Conservation (phyloP, 2,329 filamentous ascomycete species). For the Exophiala sp. region DNA sequence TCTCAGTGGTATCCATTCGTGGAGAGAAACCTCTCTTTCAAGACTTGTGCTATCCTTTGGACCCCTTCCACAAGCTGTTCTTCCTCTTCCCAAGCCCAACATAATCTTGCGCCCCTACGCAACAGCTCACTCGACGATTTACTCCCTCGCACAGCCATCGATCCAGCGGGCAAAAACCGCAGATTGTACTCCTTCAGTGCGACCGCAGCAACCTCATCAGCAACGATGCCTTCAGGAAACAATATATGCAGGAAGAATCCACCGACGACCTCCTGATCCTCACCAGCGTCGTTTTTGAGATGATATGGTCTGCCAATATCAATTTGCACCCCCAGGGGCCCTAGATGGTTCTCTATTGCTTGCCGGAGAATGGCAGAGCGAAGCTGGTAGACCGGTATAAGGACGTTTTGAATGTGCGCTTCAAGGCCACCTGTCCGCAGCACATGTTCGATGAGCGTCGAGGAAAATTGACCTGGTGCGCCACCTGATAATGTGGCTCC, state of each 20-base stretch:
- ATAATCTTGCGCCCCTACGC: constrained; percentile 56
- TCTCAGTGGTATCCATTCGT: constrained; percentile 28
- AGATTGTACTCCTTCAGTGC: constrained; percentile 59
- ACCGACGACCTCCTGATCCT: constrained; percentile 52
- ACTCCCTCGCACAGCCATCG: constrained; percentile 33
- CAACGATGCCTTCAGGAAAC: constrained; percentile 51
- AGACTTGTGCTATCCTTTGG: constrained; percentile 37
- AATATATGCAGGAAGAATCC: constrained; percentile 81
- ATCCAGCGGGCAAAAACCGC: constrained; percentile 58
- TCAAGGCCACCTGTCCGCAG: constrained; percentile 48
- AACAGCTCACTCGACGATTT: constrained; percentile 44
- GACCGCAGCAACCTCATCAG: constrained; percentile 50
- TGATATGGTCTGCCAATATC: constrained; percentile 4
- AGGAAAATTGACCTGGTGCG: constrained; percentile 52
- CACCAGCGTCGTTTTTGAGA: neutral
- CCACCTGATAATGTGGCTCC: constrained; percentile 54
- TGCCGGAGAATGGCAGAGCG: constrained; percentile 51
- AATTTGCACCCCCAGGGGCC: constrained; percentile 52
- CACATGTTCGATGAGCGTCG: constrained; percentile 51
- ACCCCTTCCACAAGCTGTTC: constrained; percentile 62
- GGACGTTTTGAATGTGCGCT: constrained; percentile 45
- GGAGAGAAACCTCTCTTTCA: constrained; percentile 2
- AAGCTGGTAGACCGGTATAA: constrained; percentile 51
- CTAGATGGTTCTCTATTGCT: constrained; percentile 54
- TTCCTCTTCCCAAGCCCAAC: constrained; percentile 67